Evolutionary conservation across 192 early-diverging fungal species (phyloP).

Genomic region (Umbelopsis sp.): DNA sequence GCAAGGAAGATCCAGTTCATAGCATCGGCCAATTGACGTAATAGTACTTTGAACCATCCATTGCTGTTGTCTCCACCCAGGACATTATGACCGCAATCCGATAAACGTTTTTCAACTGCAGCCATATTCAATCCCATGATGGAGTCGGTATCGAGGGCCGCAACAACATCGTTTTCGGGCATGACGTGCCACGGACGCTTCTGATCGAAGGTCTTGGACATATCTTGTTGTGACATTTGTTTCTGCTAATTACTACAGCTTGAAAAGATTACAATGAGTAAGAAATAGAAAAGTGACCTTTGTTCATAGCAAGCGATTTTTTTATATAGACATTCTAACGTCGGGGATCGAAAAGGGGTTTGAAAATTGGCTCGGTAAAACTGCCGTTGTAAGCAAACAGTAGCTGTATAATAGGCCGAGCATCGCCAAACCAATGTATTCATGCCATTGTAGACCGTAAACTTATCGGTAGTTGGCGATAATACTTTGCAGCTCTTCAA

Average conservation of each 20-base stretch:
- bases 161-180: background rate
- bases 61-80: conserved; percentile 63
- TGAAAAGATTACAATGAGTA: background rate
- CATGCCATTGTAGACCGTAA: no score
- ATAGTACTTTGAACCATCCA: conserved; percentile 60
- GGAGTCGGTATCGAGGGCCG: conserved; percentile 34
- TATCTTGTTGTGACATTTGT: background rate
- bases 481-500: no score
- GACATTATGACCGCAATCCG: conserved; percentile 61
- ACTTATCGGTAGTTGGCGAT: no score
- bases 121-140: conserved; percentile 42
- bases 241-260: background rate
- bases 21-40: conserved; percentile 64
- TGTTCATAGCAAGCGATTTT: no score
- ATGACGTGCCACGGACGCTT: conserved; percentile 5
- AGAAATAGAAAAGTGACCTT: background rate
- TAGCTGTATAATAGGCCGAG: no score
- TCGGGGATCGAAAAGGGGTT: background rate
- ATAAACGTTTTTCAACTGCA: conserved; percentile 43
- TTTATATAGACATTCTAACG: background rate
- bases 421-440: no score
- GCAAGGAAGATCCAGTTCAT: conserved; percentile 62
- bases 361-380: no score
- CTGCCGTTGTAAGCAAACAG: no score
- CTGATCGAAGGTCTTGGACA: conserved; percentile 14